Evolutionary conservation across 23 red algal genomes (phyloP).

Genomic region (Cyanidium caldarium): DNA sequence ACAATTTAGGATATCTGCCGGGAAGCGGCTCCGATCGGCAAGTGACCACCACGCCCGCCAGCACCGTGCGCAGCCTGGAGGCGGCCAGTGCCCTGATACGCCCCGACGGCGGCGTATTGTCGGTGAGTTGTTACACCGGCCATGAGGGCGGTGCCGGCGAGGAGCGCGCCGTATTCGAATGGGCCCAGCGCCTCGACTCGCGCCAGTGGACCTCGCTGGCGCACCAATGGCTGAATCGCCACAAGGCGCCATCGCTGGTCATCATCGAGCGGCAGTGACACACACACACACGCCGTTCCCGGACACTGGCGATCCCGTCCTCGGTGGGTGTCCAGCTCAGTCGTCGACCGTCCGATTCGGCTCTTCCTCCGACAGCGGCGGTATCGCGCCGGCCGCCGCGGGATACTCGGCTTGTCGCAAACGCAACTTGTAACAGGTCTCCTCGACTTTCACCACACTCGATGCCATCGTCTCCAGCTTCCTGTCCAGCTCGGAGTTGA

Average conservation of each 20-base stretch:
- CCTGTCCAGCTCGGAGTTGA: background rate
- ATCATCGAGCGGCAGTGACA: background rate
- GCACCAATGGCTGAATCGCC: background rate
- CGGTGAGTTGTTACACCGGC: background rate
- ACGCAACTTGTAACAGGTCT: background rate
- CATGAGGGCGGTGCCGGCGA: background rate
- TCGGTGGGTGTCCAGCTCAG: background rate
- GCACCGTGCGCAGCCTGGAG: background rate
- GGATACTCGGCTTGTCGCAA: background rate
- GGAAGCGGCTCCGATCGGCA: background rate
- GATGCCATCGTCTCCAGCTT: background rate
- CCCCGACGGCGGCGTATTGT: background rate
- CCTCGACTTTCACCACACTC: background rate
- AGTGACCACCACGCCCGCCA: background rate
- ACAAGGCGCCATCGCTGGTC: background rate
- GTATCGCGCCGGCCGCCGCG: too few relatives aligned
- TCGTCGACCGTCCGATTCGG: background rate
- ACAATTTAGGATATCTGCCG: background rate
- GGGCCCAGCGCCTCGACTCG: background rate
- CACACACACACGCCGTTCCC: background rate
- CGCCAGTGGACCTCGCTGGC: background rate
- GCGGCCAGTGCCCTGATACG: background rate
- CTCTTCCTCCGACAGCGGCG: background rate
- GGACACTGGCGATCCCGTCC: background rate
- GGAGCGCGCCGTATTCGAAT: background rate